Base-by-base conservation (phyloP, 306 rosid genomes). In the Sophora flavescens region DNA sequence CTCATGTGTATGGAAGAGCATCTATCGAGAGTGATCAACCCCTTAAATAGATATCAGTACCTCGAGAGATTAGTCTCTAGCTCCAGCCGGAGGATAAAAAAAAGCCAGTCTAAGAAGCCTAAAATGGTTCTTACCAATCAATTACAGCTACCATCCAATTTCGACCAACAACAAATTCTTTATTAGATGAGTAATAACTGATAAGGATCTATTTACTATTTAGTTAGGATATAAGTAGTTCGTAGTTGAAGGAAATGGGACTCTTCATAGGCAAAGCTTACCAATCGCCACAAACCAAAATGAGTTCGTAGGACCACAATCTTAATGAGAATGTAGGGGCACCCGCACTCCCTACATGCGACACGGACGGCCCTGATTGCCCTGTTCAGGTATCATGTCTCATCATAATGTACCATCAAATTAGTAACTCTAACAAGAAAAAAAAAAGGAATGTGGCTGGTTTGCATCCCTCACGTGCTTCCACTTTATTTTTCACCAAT, bases 401-500 rank as follows among this genome's bases (percentile, higher is more conserved):
- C 3, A 39, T 14, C 41, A 35, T 11, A 35, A 26, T 11, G 39
- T 14, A 42, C 84, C 86, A 56, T 83, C 36, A 32, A 53, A 32
- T 15, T 65, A 15, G 15, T 28, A 59, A 30, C 64, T 30, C 12
- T 6, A 62, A 10, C 50, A 15, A 6, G 4, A 32, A 30, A 7
- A 70, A 58, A 81, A 63, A 39, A 81, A 78, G 63, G 88, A 79
- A 82, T 75, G 87, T 85, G 83, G 86, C 82, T 59, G 16, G 68
- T 41, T 10, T 68, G 63, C 84, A 59, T 75, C 89, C 65, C 44
- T 80, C 87, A 78, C 87, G 80, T 85, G 91, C 77, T 28, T 42
- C 74, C 51, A 67, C 38, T 76, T 85, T 58, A 26, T 3, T 62
- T 26, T 54, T 81, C 84, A 86, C 85, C 83, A 82, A 78, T 65